These are phyloP conservation scores for Lithocarpus polystachyus DNA, from an alignment of 306 rosid genomes.

Conservation along the genomic window DNA sequence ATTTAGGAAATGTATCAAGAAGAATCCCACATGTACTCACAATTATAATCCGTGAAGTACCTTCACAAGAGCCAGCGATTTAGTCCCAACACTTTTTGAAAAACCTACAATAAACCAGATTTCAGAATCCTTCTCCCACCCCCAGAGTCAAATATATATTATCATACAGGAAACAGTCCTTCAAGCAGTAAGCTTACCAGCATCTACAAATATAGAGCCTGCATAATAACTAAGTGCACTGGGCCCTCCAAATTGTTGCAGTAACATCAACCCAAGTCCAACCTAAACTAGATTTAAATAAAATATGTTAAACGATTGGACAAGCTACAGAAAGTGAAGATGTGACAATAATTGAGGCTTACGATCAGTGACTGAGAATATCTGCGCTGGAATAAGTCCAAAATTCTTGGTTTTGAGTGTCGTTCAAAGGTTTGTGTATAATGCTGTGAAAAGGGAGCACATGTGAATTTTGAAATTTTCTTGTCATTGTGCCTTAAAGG, in stretches of 20 bases:
- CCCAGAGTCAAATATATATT: too few species aligned
- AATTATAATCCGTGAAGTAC: conserved; percentile 29
- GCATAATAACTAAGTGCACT: conserved; percentile 71
- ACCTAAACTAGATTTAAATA: conserved; percentile 38
- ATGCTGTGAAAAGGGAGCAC: conserved; percentile 35
- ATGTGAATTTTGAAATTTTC: too few species aligned
- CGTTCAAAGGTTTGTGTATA: conserved; percentile 58
- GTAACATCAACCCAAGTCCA: conserved; percentile 80
- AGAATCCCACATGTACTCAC: conserved; percentile 11
- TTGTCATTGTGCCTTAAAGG: too few species aligned
- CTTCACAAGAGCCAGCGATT: conserved; percentile 73
- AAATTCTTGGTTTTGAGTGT: conserved; percentile 48
- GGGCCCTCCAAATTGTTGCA: conserved; percentile 88
- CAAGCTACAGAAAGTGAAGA: neutral
- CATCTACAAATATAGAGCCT: conserved; percentile 61
- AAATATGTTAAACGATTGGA: conserved; percentile 3
- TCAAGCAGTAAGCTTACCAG: conserved; percentile 43
- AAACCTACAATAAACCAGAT: conserved; percentile 55
- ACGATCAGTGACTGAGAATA: conserved; percentile 70
- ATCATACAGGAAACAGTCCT: neutral
- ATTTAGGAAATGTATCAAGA: neutral
- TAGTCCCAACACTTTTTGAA: conserved; percentile 63
- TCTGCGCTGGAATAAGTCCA: conserved; percentile 61
- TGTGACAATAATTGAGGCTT: conserved; percentile 22
- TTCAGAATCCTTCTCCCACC: neutral